A percentile compares a stretch with the other conserved stretches of the same genome.
Evolutionary conservation across 2,329 filamentous ascomycete genomes (phyloP).

Genomic region (Fragosphaeria purpurea): DNA sequence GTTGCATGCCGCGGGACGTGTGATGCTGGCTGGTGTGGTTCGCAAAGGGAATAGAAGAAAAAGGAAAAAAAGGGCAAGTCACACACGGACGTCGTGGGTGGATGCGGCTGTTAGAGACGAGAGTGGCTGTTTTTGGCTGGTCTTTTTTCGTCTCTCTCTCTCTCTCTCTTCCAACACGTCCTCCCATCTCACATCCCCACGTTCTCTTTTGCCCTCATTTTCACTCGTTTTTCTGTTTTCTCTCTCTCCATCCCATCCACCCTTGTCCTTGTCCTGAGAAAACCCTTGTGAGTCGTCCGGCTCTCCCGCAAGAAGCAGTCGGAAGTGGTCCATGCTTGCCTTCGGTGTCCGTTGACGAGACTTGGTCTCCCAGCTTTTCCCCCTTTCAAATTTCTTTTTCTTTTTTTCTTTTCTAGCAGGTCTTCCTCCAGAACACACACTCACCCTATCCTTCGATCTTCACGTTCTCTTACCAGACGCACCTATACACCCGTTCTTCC

Average conservation of each 20-base stretch:
- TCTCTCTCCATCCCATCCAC: constrained; percentile 5
- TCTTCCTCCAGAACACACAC: constrained; percentile 10
- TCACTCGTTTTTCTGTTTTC: constrained; percentile 8
- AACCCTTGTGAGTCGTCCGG: constrained; percentile 12
- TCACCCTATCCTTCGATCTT: constrained; percentile 5
- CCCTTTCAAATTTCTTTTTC: neutral
- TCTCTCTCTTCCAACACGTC: no score
- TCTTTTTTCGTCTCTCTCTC: no score
- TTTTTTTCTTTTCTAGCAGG: neutral
- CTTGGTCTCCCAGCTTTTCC: constrained; percentile 1
- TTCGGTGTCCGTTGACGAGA: neutral
- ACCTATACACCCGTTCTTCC: no score
- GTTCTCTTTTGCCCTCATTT: constrained; percentile 6
- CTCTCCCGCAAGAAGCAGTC: constrained; percentile 4
- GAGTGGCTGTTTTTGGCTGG: no score
- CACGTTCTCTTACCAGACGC: no score
- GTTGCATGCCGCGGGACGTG: constrained; percentile 19
- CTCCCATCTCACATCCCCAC: no score
- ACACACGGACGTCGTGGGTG: no score
- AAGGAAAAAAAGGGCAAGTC: no score
- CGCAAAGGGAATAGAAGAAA: neutral
- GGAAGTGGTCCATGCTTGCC: no score
- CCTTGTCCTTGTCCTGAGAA: constrained; percentile 6
- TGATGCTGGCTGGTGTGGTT: constrained; percentile 9
- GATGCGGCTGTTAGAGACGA: no score